These are phyloP conservation scores for Liquidambar formosana DNA, from an alignment of 164 flowering plant genomes.

Conservation along the genomic window DNA sequence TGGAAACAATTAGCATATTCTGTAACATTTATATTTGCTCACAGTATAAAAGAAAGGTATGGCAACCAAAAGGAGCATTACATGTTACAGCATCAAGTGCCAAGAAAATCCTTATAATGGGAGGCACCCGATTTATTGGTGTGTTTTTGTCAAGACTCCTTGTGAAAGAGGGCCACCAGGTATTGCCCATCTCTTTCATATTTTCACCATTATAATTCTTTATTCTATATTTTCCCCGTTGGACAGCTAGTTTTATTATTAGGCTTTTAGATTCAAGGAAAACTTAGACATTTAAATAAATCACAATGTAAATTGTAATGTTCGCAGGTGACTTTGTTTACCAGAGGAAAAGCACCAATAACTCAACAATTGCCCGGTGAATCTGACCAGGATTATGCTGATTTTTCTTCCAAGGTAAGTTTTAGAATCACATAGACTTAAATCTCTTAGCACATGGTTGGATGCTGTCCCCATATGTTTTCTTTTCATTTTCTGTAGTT, in stretches of 20 bases:
- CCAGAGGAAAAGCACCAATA: slow-evolving; percentile 94
- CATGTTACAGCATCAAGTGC: slow-evolving; percentile 64
- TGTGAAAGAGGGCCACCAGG: slow-evolving; percentile 93
- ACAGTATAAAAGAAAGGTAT: slow-evolving; percentile 62
- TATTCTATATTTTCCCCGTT: not conserved
- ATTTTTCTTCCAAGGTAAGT: slow-evolving; percentile 74
- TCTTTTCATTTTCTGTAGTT: not conserved
- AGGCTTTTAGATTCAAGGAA: not conserved
- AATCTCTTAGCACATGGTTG: no score
- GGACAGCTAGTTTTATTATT: no score
- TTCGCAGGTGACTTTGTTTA: slow-evolving; percentile 80
- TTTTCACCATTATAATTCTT: not conserved
- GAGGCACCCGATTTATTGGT: slow-evolving; percentile 97
- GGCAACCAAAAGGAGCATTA: slow-evolving; percentile 60
- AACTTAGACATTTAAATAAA: not conserved
- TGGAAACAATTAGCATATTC: not conserved
- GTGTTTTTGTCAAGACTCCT: slow-evolving; percentile 85
- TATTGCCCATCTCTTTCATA: slow-evolving; percentile 9
- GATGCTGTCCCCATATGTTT: not conserved
- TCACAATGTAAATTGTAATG: not conserved
- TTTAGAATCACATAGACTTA: not conserved
- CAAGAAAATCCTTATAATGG: slow-evolving; percentile 94
- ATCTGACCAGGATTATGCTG: slow-evolving; percentile 66
- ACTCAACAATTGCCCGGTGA: slow-evolving; percentile 90
- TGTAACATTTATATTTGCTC: slow-evolving; percentile 2